phyloP scores from a whole-genome alignment of 1,284 basidiomycete genomes.

The Ceratobasidium sp. region DNA sequence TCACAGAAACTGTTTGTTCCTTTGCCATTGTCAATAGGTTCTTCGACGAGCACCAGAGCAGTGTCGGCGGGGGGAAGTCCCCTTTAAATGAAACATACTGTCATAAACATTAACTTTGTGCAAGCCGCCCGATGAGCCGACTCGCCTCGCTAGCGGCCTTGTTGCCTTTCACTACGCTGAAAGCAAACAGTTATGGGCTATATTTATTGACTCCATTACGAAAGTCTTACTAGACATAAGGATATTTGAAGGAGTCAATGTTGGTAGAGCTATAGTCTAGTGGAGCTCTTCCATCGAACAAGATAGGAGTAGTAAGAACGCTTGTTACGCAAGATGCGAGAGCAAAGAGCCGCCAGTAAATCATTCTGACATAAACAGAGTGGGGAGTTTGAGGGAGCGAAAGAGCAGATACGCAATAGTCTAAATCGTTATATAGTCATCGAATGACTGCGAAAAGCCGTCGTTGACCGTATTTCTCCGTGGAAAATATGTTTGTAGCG shows the following conservation, averaged over 20 bases:
- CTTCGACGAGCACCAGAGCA: slow-evolving; percentile 62
- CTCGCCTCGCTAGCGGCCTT: slow-evolving; percentile 64
- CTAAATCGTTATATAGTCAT: no score
- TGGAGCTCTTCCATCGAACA: slow-evolving; percentile 70
- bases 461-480: no score
- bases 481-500: no score
- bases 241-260: slow-evolving; percentile 64
- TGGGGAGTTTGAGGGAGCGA: no score
- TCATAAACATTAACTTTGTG: neutral
- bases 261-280: slow-evolving; percentile 60
- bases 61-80: slow-evolving; percentile 60
- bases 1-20: slow-evolving; percentile 64
- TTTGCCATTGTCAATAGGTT: slow-evolving; percentile 49
- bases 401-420: no score
- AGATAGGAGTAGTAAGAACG: slow-evolving; percentile 57
- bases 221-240: slow-evolving; percentile 66
- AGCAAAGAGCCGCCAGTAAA: neutral
- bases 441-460: no score
- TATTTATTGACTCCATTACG: slow-evolving; percentile 9
- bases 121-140: slow-evolving; percentile 37
- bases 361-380: neutral
- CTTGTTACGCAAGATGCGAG: slow-evolving; percentile 33
- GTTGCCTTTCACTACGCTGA: slow-evolving; percentile 66
- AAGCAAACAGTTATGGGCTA: neutral
- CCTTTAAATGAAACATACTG: slow-evolving; percentile 65